Conservation (phyloP, 164 flowering plant species). For the Dillenia suffruticosa region DNA sequence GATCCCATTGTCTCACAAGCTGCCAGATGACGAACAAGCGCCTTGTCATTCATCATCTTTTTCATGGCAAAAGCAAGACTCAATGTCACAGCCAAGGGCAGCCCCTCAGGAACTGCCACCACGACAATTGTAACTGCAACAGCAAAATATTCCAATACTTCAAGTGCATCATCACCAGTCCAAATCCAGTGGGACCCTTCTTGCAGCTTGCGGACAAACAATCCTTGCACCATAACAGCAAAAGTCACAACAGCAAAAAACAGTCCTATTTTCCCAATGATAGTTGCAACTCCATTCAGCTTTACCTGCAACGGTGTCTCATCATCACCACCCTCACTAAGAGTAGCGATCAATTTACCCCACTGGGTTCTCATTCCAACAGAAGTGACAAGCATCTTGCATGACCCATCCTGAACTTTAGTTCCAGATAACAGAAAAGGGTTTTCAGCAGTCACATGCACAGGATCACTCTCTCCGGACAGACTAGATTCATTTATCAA, state of each 20-base stretch:
- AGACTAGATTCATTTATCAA: constrained; percentile 89
- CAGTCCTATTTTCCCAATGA: constrained; percentile 89
- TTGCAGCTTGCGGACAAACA: constrained; percentile 51
- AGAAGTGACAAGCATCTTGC: constrained; percentile 91
- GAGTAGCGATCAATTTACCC: constrained; percentile 97
- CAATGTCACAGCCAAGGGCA: constrained; percentile 91
- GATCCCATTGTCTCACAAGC: constrained; percentile 99
- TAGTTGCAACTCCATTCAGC: constrained; percentile 89
- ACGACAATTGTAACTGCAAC: constrained; percentile 96
- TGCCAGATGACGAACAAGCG: constrained; percentile 87
- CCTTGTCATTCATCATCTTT: constrained; percentile 98
- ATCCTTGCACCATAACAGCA: constrained; percentile 79
- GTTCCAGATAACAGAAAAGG: constrained; percentile 96
- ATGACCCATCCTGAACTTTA: constrained; percentile 94
- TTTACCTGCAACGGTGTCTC: constrained; percentile 98
- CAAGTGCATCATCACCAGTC: constrained; percentile 81
- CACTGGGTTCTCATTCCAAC: constrained; percentile 99
- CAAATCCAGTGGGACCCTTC: constrained; percentile 69
- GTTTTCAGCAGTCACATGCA: constrained; percentile 42
- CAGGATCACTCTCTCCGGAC: constrained; percentile 92
- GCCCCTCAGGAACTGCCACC: constrained; percentile 96
- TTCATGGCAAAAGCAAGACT: constrained; percentile 99
- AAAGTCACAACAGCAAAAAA: constrained; percentile 91
- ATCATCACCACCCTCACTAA: constrained; percentile 96
- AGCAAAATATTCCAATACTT: constrained; percentile 84